Evolutionary conservation across 345 rosid species (phyloP).

Genomic region (Citrus sp.): DNA sequence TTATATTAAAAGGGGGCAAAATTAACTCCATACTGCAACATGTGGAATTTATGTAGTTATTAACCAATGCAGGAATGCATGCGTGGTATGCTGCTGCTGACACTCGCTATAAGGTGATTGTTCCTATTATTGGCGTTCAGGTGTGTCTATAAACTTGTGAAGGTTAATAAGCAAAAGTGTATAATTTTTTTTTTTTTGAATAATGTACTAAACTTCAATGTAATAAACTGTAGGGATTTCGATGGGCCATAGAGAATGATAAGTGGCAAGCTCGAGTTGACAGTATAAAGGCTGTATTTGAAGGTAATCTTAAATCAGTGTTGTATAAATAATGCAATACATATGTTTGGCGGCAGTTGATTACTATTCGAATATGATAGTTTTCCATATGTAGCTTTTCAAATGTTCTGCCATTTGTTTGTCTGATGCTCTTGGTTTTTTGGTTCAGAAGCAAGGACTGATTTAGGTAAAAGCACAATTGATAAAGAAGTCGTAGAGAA

Average conservation of each 20-base stretch:
- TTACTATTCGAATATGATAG: background rate
- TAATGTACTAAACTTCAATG: constrained; percentile 5
- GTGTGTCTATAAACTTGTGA: constrained; percentile 23
- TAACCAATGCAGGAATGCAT: constrained; percentile 73
- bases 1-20: constrained; percentile 3
- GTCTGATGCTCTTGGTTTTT: constrained; percentile 5
- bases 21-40: constrained; percentile 4
- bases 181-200: background rate
- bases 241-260: constrained; percentile 83
- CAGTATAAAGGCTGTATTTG: constrained; percentile 74
- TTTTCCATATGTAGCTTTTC: background rate
- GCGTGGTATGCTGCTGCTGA: constrained; percentile 94
- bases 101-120: constrained; percentile 63
- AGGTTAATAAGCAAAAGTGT: background rate
- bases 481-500: constrained; percentile 82
- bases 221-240: constrained; percentile 56
- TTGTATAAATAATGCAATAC: background rate
- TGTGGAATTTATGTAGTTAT: constrained; percentile 8
- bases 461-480: constrained; percentile 58
- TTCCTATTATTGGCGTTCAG: constrained; percentile 88
- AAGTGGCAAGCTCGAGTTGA: constrained; percentile 82
- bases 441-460: constrained; percentile 62
- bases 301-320: constrained; percentile 44
- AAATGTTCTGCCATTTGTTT: background rate
- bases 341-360: background rate